phyloP scores from a whole-genome alignment of 441 rosid genomes.

The Omphalea diandra region DNA sequence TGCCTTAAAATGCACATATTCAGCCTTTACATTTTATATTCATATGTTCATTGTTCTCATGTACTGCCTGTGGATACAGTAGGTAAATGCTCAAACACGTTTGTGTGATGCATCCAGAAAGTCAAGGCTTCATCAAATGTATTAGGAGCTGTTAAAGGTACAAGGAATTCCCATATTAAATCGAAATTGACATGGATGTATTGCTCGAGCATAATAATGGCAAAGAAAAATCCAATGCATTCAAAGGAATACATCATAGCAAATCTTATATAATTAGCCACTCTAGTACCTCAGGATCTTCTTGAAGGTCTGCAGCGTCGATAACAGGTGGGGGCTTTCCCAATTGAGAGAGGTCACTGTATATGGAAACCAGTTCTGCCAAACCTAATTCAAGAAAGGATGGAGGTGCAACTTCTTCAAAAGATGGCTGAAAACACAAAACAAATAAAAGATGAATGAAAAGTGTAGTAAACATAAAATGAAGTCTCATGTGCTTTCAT shows the following conservation, averaged over 20 bases:
- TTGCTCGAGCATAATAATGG: not conserved
- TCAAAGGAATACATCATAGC: slow-evolving; percentile 3
- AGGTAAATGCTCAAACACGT: not conserved
- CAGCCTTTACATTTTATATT: not conserved
- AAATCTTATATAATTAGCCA: slow-evolving; percentile 7
- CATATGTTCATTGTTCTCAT: not conserved
- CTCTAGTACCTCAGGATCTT: slow-evolving; percentile 73
- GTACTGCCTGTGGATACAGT: not conserved
- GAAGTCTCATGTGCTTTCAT: not conserved
- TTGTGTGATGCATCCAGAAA: not conserved
- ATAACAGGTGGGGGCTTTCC: slow-evolving; percentile 69
- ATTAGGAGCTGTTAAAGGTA: too few relatives aligned
- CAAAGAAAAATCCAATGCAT: not conserved
- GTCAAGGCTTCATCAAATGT: not conserved
- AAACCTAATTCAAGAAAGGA: slow-evolving; percentile 76
- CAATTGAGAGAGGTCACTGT: slow-evolving; percentile 62
- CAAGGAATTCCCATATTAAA: too few relatives aligned
- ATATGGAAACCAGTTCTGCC: slow-evolving; percentile 66
- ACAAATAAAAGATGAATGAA: slow-evolving; percentile 15
- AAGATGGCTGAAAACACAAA: slow-evolving; percentile 60
- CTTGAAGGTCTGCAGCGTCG: slow-evolving; percentile 69
- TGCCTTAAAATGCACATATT: not conserved
- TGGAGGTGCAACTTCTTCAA: slow-evolving; percentile 61
- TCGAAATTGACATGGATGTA: not conserved
- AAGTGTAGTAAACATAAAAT: not conserved